These are phyloP conservation scores for Monilinia fructicola DNA, from an alignment of 2,329 filamentous ascomycete genomes.

Conservation along the genomic window DNA sequence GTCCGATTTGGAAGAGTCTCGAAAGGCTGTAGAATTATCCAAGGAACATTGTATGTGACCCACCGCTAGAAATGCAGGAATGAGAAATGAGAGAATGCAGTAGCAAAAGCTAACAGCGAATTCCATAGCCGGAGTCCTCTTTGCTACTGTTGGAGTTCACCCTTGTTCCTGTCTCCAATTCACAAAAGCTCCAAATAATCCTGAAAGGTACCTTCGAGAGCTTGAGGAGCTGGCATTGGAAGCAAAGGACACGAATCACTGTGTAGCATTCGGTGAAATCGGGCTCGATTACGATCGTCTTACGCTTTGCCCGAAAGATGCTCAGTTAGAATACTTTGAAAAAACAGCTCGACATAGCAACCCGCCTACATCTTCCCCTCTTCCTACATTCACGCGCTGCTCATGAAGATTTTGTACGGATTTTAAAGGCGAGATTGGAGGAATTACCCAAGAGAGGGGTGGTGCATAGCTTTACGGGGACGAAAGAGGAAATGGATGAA, in stretches of 20 bases:
- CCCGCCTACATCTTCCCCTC: constrained; percentile 74
- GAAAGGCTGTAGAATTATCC: constrained; percentile 71
- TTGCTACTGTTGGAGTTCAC: constrained; percentile 89
- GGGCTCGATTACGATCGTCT: constrained; percentile 95
- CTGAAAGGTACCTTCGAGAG: constrained; percentile 52
- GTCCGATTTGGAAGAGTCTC: constrained; percentile 77
- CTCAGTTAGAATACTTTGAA: constrained; percentile 82
- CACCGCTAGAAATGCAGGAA: background rate
- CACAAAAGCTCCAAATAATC: constrained; percentile 48
- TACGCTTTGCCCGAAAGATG: constrained; percentile 73
- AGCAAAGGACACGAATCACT: constrained; percentile 44
- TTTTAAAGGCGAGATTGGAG: constrained; percentile 65
- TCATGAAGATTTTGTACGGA: constrained; percentile 74
- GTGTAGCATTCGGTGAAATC: constrained; percentile 87
- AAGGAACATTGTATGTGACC: constrained; percentile 65
- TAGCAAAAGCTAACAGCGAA: constrained; percentile 27
- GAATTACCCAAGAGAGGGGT: constrained; percentile 73
- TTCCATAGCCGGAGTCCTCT: constrained; percentile 72
- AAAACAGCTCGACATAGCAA: constrained; percentile 54
- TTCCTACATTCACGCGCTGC: constrained; percentile 92
- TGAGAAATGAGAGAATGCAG: background rate
- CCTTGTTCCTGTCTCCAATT: constrained; percentile 85
- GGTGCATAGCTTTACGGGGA: constrained; percentile 94
- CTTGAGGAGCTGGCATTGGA: constrained; percentile 65
- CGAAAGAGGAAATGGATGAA: constrained; percentile 76